Base-by-base conservation (phyloP, 169 alveolate genomes). In the Plasmodium vinckei region DNA sequence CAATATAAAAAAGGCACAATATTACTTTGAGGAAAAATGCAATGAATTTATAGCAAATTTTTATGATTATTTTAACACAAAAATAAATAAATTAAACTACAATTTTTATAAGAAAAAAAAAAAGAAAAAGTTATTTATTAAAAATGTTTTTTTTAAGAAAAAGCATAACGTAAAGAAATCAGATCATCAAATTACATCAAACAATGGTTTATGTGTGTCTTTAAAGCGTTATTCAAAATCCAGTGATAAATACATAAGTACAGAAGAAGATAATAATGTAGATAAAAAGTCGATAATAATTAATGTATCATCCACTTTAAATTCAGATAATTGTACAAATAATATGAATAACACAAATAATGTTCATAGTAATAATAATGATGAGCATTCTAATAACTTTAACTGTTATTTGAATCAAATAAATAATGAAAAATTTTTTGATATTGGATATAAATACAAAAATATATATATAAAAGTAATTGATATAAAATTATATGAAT, bases 381-480 rank as follows among this genome's bases (percentile, higher is more conserved):
- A 77, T 15, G 88, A 64, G 7, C 23, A 54, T 56, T 33, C 54
- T 25, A 64, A 33, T n/a, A 9, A 15, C 25, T 44, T 63, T 53
- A 77, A 33, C 57, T 77, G 6, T 23, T 44, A 65, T 21, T 44
- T 65, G 47, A 39, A 77, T 5, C 49, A 56, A 77, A 6, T 23
- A 10, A 75, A 75, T 54, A 23, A 19, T 63, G 88, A 75, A 61
- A 75, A 75, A 6, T 51, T 68, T 9, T 54, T 75, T 44, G 69
- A 75, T 67, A 42, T 61, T 61, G 88, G 88, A 57, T 77, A 77
- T 68, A 77, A 63, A 63, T 77, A 77, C 46, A 77, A 64, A 63
- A 77, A 77, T 77, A 64, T 77, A 63, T 77, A 77, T 69, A 77
- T 77, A 77, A 77, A 77, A 77, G 51, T 77, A 77, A 77, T 77